Evolutionary conservation across 345 rosid species (phyloP).

Genomic region (Corchorus capsularis): DNA sequence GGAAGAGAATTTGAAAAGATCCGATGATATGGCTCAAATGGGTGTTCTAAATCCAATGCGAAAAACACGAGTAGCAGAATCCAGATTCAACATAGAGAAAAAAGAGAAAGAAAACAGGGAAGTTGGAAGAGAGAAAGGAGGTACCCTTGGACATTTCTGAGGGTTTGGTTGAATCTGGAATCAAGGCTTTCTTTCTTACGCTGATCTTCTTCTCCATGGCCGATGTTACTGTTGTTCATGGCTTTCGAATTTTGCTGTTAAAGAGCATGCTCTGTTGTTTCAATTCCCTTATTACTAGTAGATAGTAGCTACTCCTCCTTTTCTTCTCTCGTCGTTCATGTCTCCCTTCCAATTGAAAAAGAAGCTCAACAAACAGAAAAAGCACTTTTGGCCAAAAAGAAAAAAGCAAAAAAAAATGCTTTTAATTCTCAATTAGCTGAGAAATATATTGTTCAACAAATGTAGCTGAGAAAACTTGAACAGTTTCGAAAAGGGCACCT

Average conservation of each 20-base stretch:
- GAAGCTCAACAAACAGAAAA: background rate
- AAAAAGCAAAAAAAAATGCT: no score
- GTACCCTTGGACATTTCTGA: slow-evolving; percentile 90
- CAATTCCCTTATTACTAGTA: background rate
- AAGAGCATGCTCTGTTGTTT: slow-evolving; percentile 17
- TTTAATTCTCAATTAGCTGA: no score
- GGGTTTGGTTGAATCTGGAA: slow-evolving; percentile 89
- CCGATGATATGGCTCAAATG: slow-evolving; percentile 11
- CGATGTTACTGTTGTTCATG: slow-evolving; percentile 32
- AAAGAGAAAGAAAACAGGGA: background rate
- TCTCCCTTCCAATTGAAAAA: background rate
- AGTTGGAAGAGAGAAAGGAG: background rate
- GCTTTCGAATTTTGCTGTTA: slow-evolving; percentile 15
- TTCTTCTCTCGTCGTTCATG: background rate
- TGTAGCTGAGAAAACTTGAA: no score
- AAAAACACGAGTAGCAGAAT: slow-evolving; percentile 14
- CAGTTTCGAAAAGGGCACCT: no score
- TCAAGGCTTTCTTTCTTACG: slow-evolving; percentile 55
- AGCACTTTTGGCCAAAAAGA: background rate
- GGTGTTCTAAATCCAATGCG: slow-evolving; percentile 18
- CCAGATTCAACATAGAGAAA: slow-evolving; percentile 17
- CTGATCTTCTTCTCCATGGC: slow-evolving; percentile 18
- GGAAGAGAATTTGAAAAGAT: slow-evolving; percentile 23
- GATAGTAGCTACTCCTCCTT: no score
- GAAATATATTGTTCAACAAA: no score